Conservation (phyloP, 345 rosid species). For the Populus nigra region DNA sequence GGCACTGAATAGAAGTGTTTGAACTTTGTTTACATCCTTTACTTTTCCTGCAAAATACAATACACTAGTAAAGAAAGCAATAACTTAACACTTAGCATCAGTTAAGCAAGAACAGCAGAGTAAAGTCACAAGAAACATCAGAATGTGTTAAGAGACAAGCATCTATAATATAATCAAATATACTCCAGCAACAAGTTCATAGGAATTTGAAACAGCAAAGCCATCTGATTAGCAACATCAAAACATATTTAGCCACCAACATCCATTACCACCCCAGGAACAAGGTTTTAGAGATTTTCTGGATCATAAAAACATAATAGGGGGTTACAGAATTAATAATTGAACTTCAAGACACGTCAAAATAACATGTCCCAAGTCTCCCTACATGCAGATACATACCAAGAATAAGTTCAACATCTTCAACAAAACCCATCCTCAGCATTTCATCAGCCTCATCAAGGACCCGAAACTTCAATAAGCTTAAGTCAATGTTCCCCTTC, state of each 20-base stretch:
- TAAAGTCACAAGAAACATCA: neutral
- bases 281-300: neutral
- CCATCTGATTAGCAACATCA: neutral
- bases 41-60: slow-evolving; percentile 66
- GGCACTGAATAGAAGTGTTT: slow-evolving; percentile 98
- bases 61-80: slow-evolving; percentile 7
- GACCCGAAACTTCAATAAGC: slow-evolving; percentile 73
- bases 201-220: neutral
- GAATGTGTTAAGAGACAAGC: neutral
- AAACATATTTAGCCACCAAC: neutral
- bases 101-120: neutral
- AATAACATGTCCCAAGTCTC: neutral
- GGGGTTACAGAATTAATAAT: neutral
- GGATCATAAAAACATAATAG: neutral
- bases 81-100: neutral
- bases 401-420: slow-evolving; percentile 89
- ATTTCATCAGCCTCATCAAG: slow-evolving; percentile 99
- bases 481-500: slow-evolving; percentile 61
- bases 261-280: neutral
- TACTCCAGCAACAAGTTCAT: neutral
- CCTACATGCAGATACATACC: slow-evolving; percentile 38
- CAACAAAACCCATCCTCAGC: slow-evolving; percentile 98
- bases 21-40: slow-evolving; percentile 74
- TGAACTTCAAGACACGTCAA: neutral
- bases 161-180: neutral